phyloP scores from a whole-genome alignment of 345 rosid genomes.

The Capsella bursapastoris region DNA sequence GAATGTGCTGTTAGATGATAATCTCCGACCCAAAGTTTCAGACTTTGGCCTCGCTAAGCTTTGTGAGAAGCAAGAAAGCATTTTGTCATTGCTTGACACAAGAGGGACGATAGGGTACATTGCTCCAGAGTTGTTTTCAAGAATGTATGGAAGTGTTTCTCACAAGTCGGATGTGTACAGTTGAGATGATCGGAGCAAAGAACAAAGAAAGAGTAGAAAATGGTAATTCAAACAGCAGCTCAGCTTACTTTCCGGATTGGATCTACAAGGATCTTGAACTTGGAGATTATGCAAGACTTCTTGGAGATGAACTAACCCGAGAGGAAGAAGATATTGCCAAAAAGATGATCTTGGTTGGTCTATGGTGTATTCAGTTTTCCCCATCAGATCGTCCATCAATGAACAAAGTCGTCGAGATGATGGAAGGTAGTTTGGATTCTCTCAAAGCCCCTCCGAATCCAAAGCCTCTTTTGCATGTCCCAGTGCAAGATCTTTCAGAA shows the following conservation, averaged over 20 bases:
- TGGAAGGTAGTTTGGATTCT: slow-evolving; percentile 38
- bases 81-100: slow-evolving; percentile 40
- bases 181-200: slow-evolving; percentile 49
- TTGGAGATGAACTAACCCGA: slow-evolving; percentile 18
- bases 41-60: slow-evolving; percentile 61
- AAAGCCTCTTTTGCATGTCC: slow-evolving; percentile 33
- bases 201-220: neutral
- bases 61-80: slow-evolving; percentile 48
- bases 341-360: slow-evolving; percentile 30
- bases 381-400: slow-evolving; percentile 41
- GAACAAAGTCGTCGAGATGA: slow-evolving; percentile 39
- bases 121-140: slow-evolving; percentile 50
- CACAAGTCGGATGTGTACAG: slow-evolving; percentile 55
- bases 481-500: neutral
- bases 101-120: slow-evolving; percentile 61
- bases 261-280: neutral
- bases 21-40: slow-evolving; percentile 50
- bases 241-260: slow-evolving; percentile 34
- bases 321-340: slow-evolving; percentile 32
- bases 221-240: neutral
- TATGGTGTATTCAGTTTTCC: slow-evolving; percentile 34
- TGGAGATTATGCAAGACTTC: neutral
- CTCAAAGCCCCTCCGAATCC: slow-evolving; percentile 35
- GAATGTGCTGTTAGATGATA: slow-evolving; percentile 49
- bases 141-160: slow-evolving; percentile 48